A percentile compares a stretch with the other conserved stretches of the same genome.
These are phyloP conservation scores for Trypanosoma platydactyli DNA, from an alignment of 208 protist species.

Conservation along the genomic window DNA sequence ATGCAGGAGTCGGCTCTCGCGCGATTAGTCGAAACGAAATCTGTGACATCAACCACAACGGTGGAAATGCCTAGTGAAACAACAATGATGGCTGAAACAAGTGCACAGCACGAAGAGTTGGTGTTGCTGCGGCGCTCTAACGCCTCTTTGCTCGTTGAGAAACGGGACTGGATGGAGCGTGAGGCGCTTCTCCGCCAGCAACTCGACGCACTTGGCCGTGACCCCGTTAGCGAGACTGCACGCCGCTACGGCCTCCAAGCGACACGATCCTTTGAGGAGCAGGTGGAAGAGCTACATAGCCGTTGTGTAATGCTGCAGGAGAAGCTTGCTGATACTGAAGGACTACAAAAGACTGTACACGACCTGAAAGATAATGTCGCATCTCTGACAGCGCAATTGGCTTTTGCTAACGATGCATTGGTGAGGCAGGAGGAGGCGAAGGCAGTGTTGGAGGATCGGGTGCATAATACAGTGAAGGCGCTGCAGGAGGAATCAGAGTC, in stretches of 20 bases:
- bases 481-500: slow-evolving; percentile 25
- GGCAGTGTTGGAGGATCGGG: neutral
- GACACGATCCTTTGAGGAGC: slow-evolving; percentile 50
- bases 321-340: slow-evolving; percentile 17
- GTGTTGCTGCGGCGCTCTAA: slow-evolving; percentile 43
- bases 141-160: slow-evolving; percentile 36
- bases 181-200: slow-evolving; percentile 56
- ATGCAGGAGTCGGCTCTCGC: slow-evolving; percentile 22
- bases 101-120: slow-evolving; percentile 22
- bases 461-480: slow-evolving; percentile 15
- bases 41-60: neutral
- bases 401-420: neutral
- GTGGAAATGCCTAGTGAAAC: neutral
- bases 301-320: slow-evolving; percentile 29
- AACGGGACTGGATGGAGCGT: slow-evolving; percentile 52
- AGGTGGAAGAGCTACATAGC: slow-evolving; percentile 35
- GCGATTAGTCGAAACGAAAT: neutral
- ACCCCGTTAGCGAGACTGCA: slow-evolving; percentile 71
- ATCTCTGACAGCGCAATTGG: slow-evolving; percentile 9
- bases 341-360: slow-evolving; percentile 22
- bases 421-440: slow-evolving; percentile 14
- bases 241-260: slow-evolving; percentile 70
- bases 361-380: slow-evolving; percentile 4
- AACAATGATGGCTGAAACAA: neutral
- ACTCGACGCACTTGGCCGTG: slow-evolving; percentile 55